These are phyloP conservation scores for Sugiyamaella castrensis DNA, from an alignment of 1,139 yeast species.

Conservation along the genomic window DNA sequence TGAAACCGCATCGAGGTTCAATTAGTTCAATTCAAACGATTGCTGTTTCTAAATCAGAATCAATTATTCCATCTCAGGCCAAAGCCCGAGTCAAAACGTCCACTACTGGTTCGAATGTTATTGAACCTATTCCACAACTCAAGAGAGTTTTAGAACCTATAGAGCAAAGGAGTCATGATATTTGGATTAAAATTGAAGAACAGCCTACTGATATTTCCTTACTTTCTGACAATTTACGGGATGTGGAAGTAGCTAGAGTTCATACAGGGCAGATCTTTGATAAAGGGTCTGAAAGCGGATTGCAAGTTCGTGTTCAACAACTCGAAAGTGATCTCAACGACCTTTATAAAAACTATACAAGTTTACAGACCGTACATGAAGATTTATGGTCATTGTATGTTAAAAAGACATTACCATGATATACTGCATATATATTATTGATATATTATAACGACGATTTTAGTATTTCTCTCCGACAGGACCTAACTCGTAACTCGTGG, in stretches of 20 bases:
- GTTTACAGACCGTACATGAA: conserved; percentile 27
- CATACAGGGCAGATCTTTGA: conserved; percentile 20
- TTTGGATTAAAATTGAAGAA: conserved; percentile 23
- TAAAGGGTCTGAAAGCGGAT: conserved; percentile 23
- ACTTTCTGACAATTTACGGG: background rate
- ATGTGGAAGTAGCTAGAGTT: conserved; percentile 15
- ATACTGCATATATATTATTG: background rate
- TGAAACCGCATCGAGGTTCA: conserved; percentile 48
- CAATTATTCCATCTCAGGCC: conserved; percentile 11
- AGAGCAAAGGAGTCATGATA: conserved; percentile 25
- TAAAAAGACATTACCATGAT: conserved; percentile 11
- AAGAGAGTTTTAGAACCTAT: conserved; percentile 27
- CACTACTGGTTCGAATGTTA: conserved; percentile 2
- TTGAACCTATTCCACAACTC: conserved; percentile 28
- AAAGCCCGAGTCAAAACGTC: conserved; percentile 13
- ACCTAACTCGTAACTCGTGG: no score
- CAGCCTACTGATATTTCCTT: background rate
- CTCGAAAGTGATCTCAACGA: conserved; percentile 28
- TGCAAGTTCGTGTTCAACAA: conserved; percentile 25
- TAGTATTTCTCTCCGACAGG: no score
- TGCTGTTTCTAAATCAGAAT: conserved; percentile 4
- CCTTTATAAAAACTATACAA: conserved; percentile 24
- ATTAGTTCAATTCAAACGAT: conserved; percentile 21
- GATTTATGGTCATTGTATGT: conserved; percentile 31
- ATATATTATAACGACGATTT: no score